Conservation (phyloP, 495 filamentous ascomycete genomes). For the Aspergillus mulundensis region DNA sequence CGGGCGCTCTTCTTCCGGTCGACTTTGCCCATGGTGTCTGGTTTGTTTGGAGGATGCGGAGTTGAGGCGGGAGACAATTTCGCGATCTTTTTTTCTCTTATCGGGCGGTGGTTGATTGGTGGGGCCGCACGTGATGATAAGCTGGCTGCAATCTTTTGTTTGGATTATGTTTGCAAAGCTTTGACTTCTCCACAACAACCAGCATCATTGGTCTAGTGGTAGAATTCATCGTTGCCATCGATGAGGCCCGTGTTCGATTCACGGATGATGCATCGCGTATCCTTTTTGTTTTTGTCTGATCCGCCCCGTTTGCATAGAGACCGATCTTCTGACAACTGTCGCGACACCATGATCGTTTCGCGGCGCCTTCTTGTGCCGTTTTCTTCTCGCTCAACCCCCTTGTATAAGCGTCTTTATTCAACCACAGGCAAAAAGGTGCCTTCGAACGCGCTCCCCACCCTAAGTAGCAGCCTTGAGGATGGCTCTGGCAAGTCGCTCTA, state of each 20-base stretch:
- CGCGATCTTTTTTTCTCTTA: conserved; percentile 5
- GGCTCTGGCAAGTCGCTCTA: no score
- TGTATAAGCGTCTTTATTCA: no score
- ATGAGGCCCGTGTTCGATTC: conserved; percentile 58
- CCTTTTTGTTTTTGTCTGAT: neutral
- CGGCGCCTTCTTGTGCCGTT: no score
- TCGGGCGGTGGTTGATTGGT: neutral
- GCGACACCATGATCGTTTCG: no score
- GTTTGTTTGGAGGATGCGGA: neutral
- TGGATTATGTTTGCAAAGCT: neutral
- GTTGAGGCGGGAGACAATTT: neutral
- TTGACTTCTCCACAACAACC: neutral
- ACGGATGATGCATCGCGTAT: conserved; percentile 45
- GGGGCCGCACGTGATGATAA: conserved; percentile 5
- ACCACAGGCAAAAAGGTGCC: no score
- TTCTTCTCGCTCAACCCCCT: no score
- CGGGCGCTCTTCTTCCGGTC: neutral
- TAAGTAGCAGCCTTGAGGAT: no score
- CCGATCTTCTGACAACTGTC: no score
- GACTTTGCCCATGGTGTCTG: conserved; percentile 8
- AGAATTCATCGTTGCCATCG: conserved; percentile 59
- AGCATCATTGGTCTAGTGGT: conserved; percentile 58
- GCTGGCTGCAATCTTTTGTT: neutral
- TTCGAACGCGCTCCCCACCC: no score
- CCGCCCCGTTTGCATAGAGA: no score